These are phyloP conservation scores for Moelleriella libera DNA, from an alignment of 2,329 filamentous ascomycete genomes.

Conservation along the genomic window DNA sequence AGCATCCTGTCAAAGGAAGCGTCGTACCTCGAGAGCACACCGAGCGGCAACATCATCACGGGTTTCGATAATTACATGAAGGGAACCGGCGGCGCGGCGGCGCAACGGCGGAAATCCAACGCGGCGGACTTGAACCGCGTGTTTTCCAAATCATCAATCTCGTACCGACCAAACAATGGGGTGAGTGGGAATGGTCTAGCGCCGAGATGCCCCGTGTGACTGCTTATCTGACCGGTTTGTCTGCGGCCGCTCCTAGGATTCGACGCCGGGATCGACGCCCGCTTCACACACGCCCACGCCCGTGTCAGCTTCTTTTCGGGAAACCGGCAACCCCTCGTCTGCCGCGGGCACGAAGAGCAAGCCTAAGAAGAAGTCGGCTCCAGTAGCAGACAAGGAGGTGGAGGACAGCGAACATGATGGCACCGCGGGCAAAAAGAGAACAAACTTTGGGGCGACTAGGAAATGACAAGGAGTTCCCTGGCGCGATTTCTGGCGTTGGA, in stretches of 20 bases:
- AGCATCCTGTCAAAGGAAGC: conserved; percentile 73
- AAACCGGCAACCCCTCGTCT: conserved; percentile 38
- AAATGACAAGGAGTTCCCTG: conserved; percentile 19
- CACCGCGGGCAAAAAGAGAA: conserved; percentile 37
- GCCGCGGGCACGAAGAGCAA: conserved; percentile 33
- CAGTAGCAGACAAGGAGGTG: conserved; percentile 14
- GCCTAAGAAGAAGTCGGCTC: conserved; percentile 31
- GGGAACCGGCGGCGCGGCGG: conserved; percentile 50
- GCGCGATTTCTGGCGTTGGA: not conserved
- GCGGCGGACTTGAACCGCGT: conserved; percentile 59
- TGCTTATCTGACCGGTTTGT: not conserved
- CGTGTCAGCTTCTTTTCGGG: conserved; percentile 37
- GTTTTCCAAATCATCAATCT: conserved; percentile 54
- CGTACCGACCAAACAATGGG: conserved; percentile 33
- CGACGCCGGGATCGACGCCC: conserved; percentile 28
- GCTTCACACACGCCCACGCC: conserved; percentile 39
- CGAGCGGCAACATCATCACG: conserved; percentile 85
- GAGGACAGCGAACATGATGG: conserved; percentile 48
- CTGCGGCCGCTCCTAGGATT: conserved; percentile 16
- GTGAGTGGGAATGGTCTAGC: conserved; percentile 7
- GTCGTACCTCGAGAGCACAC: conserved; percentile 81
- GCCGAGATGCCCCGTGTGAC: not conserved
- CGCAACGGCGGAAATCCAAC: conserved; percentile 49
- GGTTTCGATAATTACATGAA: conserved; percentile 99
- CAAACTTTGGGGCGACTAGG: conserved; percentile 40